Evolutionary conservation across 2,329 filamentous ascomycete genomes (phyloP).

Genomic region (Mycosphaerella sp.): DNA sequence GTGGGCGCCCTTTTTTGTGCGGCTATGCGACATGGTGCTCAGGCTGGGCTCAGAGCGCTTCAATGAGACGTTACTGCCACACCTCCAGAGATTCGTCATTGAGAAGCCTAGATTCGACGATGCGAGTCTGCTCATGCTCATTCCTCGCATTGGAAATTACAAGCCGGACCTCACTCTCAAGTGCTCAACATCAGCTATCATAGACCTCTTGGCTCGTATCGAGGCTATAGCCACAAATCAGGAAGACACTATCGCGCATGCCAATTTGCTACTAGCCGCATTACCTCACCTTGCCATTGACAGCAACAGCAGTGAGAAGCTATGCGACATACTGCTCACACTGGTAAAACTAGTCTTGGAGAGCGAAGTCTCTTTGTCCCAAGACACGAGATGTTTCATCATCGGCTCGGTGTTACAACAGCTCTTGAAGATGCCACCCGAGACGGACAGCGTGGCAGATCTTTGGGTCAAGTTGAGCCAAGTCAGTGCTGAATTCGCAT

Average conservation of each 20-base stretch:
- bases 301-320: slow-evolving; percentile 1
- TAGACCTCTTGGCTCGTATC: not conserved
- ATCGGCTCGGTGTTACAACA: slow-evolving; percentile 22
- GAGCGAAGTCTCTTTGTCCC: not conserved
- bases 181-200: not conserved
- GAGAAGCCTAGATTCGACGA: slow-evolving; percentile 37
- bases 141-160: slow-evolving; percentile 10
- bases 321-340: slow-evolving; percentile 5
- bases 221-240: not conserved
- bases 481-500: slow-evolving; percentile 13
- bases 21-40: slow-evolving; percentile 77
- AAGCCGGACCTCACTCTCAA: slow-evolving; percentile 14
- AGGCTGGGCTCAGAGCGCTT: slow-evolving; percentile 70
- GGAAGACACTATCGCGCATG: slow-evolving; percentile 5
- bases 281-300: slow-evolving; percentile 19
- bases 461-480: slow-evolving; percentile 23
- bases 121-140: slow-evolving; percentile 10
- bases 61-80: slow-evolving; percentile 66
- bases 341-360: slow-evolving; percentile 17
- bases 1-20: slow-evolving; percentile 68
- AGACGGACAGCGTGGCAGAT: not conserved
- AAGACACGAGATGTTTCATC: slow-evolving; percentile 15
- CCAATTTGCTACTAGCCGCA: slow-evolving; percentile 17
- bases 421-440: slow-evolving; percentile 12
- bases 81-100: slow-evolving; percentile 78